Base-by-base conservation (phyloP, 2,329 filamentous ascomycete genomes). In the Fusarium succisae region DNA sequence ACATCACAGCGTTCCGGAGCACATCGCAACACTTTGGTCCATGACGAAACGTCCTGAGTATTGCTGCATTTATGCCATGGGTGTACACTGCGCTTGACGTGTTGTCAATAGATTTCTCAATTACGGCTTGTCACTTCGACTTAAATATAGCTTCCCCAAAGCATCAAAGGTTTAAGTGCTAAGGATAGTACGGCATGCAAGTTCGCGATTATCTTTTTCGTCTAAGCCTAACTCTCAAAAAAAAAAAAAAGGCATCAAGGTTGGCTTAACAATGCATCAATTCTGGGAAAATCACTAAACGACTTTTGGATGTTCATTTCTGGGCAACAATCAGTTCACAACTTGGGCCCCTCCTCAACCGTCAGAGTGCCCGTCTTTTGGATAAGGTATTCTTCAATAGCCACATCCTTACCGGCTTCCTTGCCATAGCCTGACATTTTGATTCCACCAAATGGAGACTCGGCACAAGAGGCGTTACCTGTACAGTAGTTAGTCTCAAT, bases 301-400 rank as follows among this genome's bases (percentile, higher is more conserved):
- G 26, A 26, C 26, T 26, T 26, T 26, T 30, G 30, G 30, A 30
- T 30, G 11, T 30, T 12, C 30, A 30, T 30, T 30, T 30, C 30
- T 30, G 30, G 30, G 1, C 30, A 30, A 30, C 2, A 22, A 18
- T 15, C 17, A 24, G 8, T 4, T 32, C 7, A 56, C 15, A 56
- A 22, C 38, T 56, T 43, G 5, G 38, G 14, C 3, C n/a, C 38
- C 3, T 35, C 61, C 4, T 57, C 66, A 6, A 73, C 8, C 1
- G 63, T 62, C 3, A 73, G 10, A 2, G 70, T 73, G 1, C 69
- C 70, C 2, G 82, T 84, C 73, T 86, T 86, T 2, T 82, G 82
- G 20, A 85, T 79, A 8, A 85, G 76, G 20, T 83, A 86, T 63
- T 86, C 84, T 35, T 84, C 80, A 17, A 85, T 79, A 0, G 83